These are phyloP conservation scores for Exophiala xenobiotica DNA, from an alignment of 2,329 filamentous ascomycete species.

Conservation along the genomic window DNA sequence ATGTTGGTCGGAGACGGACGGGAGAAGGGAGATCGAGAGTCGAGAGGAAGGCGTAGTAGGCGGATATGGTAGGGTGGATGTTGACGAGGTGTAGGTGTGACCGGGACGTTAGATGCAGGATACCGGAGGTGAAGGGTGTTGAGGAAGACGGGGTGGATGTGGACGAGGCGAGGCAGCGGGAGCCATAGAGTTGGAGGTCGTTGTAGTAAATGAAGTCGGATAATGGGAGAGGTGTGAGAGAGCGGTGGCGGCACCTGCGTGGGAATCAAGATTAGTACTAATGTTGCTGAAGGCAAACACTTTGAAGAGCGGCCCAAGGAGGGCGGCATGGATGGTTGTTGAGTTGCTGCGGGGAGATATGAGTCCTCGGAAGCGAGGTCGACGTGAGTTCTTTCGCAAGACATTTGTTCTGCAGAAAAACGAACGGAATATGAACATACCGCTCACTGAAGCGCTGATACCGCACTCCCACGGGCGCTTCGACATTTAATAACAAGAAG, in stretches of 20 bases:
- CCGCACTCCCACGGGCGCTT: conserved; percentile 80
- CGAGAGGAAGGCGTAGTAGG: conserved; percentile 70
- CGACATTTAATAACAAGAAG: conserved; percentile 88
- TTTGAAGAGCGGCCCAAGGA: too few relatives aligned
- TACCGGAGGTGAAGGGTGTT: conserved; percentile 45
- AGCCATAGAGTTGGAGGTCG: conserved; percentile 73
- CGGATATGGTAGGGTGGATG: conserved; percentile 67
- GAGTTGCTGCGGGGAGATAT: too few relatives aligned
- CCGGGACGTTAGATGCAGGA: conserved; percentile 74
- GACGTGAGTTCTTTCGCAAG: too few relatives aligned
- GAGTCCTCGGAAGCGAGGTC: too few relatives aligned
- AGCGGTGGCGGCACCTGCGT: conserved; percentile 48
- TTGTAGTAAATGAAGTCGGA: conserved; percentile 61
- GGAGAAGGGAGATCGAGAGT: conserved; percentile 74
- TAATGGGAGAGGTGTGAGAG: conserved; percentile 53
- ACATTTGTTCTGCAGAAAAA: too few relatives aligned
- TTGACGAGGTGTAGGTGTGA: conserved; percentile 87
- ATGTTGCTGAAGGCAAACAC: too few relatives aligned
- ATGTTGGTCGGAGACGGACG: conserved; percentile 78
- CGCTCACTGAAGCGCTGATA: conserved; percentile 73
- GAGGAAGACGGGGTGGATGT: neutral
- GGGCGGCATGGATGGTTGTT: too few relatives aligned
- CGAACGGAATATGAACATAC: conserved; percentile 31
- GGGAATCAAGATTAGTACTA: too few relatives aligned
- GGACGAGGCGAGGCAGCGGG: conserved; percentile 35